Conservation (phyloP, 2,329 filamentous ascomycete genomes). For the Lachnellula suecica region DNA sequence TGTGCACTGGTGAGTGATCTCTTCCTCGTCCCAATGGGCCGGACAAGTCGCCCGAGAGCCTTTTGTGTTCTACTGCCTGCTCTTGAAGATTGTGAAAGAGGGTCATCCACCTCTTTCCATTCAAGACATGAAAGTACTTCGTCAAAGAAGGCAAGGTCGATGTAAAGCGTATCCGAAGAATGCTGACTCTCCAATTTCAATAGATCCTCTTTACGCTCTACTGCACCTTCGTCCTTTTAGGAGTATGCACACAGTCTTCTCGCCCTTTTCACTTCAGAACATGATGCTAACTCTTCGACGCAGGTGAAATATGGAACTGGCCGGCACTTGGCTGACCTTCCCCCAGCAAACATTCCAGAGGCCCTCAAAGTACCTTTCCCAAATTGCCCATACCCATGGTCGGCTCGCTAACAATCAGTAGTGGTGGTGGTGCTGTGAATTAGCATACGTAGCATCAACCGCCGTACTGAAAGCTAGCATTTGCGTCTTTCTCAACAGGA, state of each 20-base stretch:
- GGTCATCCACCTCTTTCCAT: too few species aligned
- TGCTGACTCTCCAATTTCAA: not conserved
- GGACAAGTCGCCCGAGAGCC: not conserved
- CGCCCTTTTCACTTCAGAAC: too few species aligned
- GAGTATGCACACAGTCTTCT: constrained; percentile 7
- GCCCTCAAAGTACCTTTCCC: constrained; percentile 24
- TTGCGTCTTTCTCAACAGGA: constrained; percentile 36
- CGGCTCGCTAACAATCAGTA: not conserved
- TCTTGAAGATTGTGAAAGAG: too few species aligned
- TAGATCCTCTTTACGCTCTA: constrained; percentile 19
- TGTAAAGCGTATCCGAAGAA: too few species aligned
- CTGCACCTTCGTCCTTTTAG: constrained; percentile 17
- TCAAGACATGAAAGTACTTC: not conserved
- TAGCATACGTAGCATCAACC: constrained; percentile 41
- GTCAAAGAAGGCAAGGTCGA: not conserved
- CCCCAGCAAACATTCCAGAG: constrained; percentile 2
- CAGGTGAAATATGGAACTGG: constrained; percentile 18
- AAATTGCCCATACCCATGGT: too few species aligned
- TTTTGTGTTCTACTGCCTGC: too few species aligned
- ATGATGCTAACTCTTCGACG: too few species aligned
- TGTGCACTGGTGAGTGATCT: constrained; percentile 40
- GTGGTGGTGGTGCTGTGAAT: constrained; percentile 29
- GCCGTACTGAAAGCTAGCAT: constrained; percentile 38
- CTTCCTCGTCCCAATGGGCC: not conserved
- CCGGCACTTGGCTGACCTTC: constrained; percentile 13